Percentiles rank a stretch among this genome's conserved stretches.
Evolutionary conservation across 495 filamentous ascomycete species (phyloP).

Genomic region (Trichoderma reesei): DNA sequence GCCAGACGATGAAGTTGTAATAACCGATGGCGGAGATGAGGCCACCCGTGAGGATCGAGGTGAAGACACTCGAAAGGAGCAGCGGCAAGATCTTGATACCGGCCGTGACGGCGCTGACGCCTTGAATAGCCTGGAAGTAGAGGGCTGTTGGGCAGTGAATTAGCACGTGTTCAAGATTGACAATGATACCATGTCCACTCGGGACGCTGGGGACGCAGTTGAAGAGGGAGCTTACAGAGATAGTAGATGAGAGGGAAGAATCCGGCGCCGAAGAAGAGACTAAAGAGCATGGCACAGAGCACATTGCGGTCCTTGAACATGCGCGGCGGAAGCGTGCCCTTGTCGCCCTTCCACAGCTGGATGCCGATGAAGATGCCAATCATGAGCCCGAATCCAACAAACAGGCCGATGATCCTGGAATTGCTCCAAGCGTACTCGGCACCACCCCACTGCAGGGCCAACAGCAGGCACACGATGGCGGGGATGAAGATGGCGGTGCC

Average conservation of each 20-base stretch:
- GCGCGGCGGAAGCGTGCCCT: slow-evolving; percentile 46
- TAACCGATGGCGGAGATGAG: slow-evolving; percentile 38
- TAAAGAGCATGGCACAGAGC: slow-evolving; percentile 42
- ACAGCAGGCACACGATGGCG: slow-evolving; percentile 43
- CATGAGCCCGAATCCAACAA: slow-evolving; percentile 40
- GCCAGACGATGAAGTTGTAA: slow-evolving; percentile 41
- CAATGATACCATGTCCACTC: background rate
- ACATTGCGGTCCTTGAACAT: slow-evolving; percentile 49
- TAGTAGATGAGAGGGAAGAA: slow-evolving; percentile 67
- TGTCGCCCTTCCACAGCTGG: slow-evolving; percentile 41
- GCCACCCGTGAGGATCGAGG: slow-evolving; percentile 33
- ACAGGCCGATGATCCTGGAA: slow-evolving; percentile 34
- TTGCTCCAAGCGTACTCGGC: slow-evolving; percentile 42
- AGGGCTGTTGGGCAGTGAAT: slow-evolving; percentile 36
- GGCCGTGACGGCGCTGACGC: slow-evolving; percentile 56
- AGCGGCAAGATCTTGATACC: slow-evolving; percentile 73
- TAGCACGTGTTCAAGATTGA: background rate
- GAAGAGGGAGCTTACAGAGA: slow-evolving; percentile 38
- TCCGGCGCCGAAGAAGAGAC: slow-evolving; percentile 48
- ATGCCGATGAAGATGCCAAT: slow-evolving; percentile 37
- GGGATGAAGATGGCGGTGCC: slow-evolving; percentile 43
- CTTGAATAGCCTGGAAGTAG: slow-evolving; percentile 85
- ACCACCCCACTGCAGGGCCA: slow-evolving; percentile 59
- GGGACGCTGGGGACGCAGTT: background rate
- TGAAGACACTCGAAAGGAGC: slow-evolving; percentile 55